Evolutionary conservation across 192 early-diverging fungal species (phyloP).

Genomic region (Coemansia sp.): DNA sequence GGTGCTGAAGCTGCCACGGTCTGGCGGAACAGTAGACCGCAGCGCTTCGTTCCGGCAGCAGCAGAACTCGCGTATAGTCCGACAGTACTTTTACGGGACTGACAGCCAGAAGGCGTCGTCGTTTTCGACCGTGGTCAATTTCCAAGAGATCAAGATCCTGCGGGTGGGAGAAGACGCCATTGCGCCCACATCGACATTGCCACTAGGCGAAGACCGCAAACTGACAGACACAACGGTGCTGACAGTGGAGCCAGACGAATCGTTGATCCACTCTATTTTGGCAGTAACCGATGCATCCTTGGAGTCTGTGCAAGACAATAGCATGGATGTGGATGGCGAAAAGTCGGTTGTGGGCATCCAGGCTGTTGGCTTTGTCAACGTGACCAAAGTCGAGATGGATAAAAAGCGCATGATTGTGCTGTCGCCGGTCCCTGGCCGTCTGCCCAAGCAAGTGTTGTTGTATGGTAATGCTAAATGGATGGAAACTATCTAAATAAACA

Average conservation of each 20-base stretch:
- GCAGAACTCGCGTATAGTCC: conserved; percentile 69
- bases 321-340: conserved; percentile 52
- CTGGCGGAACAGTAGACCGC: conserved; percentile 91
- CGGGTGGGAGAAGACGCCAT: conserved; percentile 65
- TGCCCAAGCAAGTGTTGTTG: conserved; percentile 81
- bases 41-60: conserved; percentile 69
- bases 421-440: conserved; percentile 80
- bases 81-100: conserved; percentile 95
- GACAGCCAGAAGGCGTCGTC: conserved; percentile 71
- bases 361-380: conserved; percentile 43
- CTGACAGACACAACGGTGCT: conserved; percentile 77
- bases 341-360: conserved; percentile 86
- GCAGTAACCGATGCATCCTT: conserved; percentile 69
- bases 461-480: conserved; percentile 91
- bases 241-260: conserved; percentile 74
- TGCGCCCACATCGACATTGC: conserved; percentile 88
- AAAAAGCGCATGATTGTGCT: conserved; percentile 81
- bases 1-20: conserved; percentile 86
- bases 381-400: conserved; percentile 69
- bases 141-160: conserved; percentile 72
- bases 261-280: conserved; percentile 81
- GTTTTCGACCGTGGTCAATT: conserved; percentile 77
- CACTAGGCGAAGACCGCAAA: conserved; percentile 80
- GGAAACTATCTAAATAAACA: conserved; percentile 56
- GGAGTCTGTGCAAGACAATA: conserved; percentile 48